phyloP scores from a whole-genome alignment of 129 eudicot genomes.

The Helianthus annuus region HanXRQr2.0-SUNRISE NC_035447.2:54697885-54698384 shows the following conservation, averaged over 20 bases:
- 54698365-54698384: conserved; percentile 61
- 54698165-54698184: conserved; percentile 60
- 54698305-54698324: conserved; percentile 70
- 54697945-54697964: conserved; percentile 56
- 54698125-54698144: conserved; percentile 79
- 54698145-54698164: conserved; percentile 65
- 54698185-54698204: conserved; percentile 54
- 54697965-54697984: conserved; percentile 73
- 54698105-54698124: conserved; percentile 79
- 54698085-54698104: conserved; percentile 66
- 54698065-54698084: conserved; percentile 53
- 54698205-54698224: conserved; percentile 83
- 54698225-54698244: conserved; percentile 60
- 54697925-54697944: conserved; percentile 62
- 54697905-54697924: conserved; percentile 83
- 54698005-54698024: conserved; percentile 73
- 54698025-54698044: conserved; percentile 83
- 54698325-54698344: conserved; percentile 69
- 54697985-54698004: conserved; percentile 78
- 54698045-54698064: conserved; percentile 43
- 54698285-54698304: conserved; percentile 47
- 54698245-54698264: conserved; percentile 66
- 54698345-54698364: conserved; percentile 53
- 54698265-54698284: conserved; percentile 51
- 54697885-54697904: conserved; percentile 70